Evolutionary conservation across 108 stramenopile genomes (phyloP).

Genomic region (Nitzschia sp.): DNA sequence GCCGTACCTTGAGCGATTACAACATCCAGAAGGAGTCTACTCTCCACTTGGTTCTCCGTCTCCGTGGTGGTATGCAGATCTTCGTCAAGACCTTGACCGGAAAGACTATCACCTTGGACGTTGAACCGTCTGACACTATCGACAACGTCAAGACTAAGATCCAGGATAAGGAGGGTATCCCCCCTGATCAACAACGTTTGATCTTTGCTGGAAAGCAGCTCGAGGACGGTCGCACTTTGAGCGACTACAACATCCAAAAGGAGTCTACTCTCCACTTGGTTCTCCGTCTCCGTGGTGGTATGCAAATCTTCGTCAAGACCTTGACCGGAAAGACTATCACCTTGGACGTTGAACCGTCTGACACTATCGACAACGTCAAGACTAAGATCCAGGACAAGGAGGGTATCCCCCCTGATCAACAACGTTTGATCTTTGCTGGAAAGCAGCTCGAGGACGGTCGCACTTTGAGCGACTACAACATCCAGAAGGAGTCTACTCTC

Average conservation of each 20-base stretch:
- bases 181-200: conserved; percentile 97
- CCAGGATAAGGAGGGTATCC: conserved; percentile 99
- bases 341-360: conserved; percentile 96
- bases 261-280: conserved; percentile 96
- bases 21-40: conserved; percentile 99
- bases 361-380: conserved; percentile 99
- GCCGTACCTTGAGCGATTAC: conserved; percentile 97
- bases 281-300: conserved; percentile 91
- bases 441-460: conserved; percentile 99
- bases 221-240: conserved; percentile 97
- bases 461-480: conserved; percentile 99
- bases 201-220: conserved; percentile 99
- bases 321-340: conserved; percentile 99
- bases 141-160: conserved; percentile 99
- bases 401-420: conserved; percentile 98
- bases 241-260: conserved; percentile 99
- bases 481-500: conserved; percentile 97
- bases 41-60: conserved; percentile 92
- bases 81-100: conserved; percentile 98
- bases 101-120: conserved; percentile 99
- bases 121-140: conserved; percentile 97
- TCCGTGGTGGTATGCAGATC: conserved; percentile 96
- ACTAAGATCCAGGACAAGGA: conserved; percentile 99
- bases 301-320: conserved; percentile 97
- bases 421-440: conserved; percentile 97